phyloP scores from a whole-genome alignment of 345 rosid genomes.

The Raphanus sativus region DNA sequence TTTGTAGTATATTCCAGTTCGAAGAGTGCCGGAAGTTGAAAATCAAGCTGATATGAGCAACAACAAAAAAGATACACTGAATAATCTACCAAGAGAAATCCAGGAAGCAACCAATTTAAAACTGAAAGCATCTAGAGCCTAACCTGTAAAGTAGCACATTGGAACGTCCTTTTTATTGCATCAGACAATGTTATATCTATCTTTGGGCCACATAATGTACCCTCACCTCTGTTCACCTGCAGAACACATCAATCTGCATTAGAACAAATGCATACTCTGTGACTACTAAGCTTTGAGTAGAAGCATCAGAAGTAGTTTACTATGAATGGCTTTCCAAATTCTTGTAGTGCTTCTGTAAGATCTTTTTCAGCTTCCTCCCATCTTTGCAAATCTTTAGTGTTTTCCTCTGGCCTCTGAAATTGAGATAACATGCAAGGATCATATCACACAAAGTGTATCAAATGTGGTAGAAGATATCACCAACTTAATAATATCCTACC shows the following conservation, averaged over 20 bases:
- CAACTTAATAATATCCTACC: constrained; percentile 45
- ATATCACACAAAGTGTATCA: neutral
- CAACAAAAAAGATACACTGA: neutral
- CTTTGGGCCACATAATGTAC: constrained; percentile 98
- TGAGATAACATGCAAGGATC: constrained; percentile 13
- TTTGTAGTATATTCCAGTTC: constrained; percentile 78
- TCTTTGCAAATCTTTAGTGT: constrained; percentile 61
- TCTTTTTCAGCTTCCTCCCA: constrained; percentile 90
- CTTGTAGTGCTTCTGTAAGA: constrained; percentile 71
- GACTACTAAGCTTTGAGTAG: constrained; percentile 7
- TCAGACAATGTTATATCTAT: constrained; percentile 97
- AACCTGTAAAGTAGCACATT: constrained; percentile 97
- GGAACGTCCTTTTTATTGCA: constrained; percentile 87
- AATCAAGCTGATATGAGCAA: constrained; percentile 64
- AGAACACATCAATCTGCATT: constrained; percentile 9
- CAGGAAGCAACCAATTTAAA: constrained; percentile 2
- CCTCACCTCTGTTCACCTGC: constrained; percentile 87
- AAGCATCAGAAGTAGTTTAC: neutral
- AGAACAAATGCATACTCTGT: neutral
- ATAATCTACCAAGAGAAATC: neutral
- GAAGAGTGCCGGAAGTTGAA: constrained; percentile 87
- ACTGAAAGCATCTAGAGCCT: neutral
- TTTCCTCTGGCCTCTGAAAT: constrained; percentile 89
- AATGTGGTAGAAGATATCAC: neutral
- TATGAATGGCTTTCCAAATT: constrained; percentile 83